These are phyloP conservation scores for Handroanthus guayacan DNA, from an alignment of 257 asterid species.

Conservation along the genomic window DNA sequence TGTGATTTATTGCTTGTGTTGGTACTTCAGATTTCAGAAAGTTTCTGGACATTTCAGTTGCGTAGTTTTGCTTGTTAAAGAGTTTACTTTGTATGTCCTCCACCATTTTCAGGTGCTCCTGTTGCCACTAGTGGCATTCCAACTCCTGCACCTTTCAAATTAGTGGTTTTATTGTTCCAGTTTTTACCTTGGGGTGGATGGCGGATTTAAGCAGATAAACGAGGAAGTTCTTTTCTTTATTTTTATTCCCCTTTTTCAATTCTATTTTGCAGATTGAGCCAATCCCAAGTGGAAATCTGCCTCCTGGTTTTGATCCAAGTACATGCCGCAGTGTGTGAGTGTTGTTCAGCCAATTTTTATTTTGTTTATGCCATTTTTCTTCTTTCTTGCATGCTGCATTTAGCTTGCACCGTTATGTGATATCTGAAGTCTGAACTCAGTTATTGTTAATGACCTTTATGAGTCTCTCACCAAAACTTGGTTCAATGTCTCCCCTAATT, in stretches of 20 bases:
- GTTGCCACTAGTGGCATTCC: background rate
- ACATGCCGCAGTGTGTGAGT: constrained; percentile 99
- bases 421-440: background rate
- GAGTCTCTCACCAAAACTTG: constrained; percentile 5
- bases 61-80: background rate
- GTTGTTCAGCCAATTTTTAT: constrained; percentile 39
- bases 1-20: background rate
- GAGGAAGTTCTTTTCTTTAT: constrained; percentile 29
- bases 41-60: background rate
- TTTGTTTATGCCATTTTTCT: constrained; percentile 1
- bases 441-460: background rate
- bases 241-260: constrained; percentile 33
- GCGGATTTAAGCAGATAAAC: background rate
- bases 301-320: constrained; percentile 98
- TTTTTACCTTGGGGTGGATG: constrained; percentile 21
- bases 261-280: constrained; percentile 88
- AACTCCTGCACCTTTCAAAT: background rate
- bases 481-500: constrained; percentile 10
- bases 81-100: background rate
- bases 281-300: constrained; percentile 96
- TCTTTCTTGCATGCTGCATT: constrained; percentile 24
- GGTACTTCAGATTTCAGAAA: background rate
- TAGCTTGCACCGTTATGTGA: constrained; percentile 11
- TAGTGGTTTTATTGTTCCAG: constrained; percentile 1
- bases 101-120: background rate